Evolutionary conservation across 176 grass and related monocot species (phyloP).

Genomic region (Oryza punctata): DNA sequence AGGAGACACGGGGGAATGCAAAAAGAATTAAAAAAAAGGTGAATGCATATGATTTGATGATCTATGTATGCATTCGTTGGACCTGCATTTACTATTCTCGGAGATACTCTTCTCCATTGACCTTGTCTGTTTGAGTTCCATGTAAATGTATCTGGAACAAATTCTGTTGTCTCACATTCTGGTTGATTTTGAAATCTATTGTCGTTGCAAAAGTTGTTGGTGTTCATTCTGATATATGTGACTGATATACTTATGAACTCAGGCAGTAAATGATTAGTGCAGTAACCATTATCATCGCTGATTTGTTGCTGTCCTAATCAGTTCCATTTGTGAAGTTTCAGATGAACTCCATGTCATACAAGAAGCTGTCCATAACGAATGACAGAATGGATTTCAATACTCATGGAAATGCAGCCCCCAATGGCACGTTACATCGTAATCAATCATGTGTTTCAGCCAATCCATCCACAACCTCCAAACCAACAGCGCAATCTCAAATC

Average conservation of each 20-base stretch:
- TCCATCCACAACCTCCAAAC: conserved; percentile 31
- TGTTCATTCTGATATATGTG: background rate
- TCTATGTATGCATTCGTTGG: background rate
- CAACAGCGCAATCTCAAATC: conserved; percentile 17
- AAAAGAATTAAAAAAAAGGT: background rate
- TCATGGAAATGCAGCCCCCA: background rate
- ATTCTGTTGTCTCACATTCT: background rate
- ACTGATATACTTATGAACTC: background rate
- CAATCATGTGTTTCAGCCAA: conserved; percentile 34
- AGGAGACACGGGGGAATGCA: background rate
- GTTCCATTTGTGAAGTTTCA: conserved; percentile 34
- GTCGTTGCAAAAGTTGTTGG: too few relatives aligned
- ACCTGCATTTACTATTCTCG: background rate
- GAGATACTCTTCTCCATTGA: background rate
- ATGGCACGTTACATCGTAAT: conserved; percentile 35
- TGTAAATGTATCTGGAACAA: background rate
- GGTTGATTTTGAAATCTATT: background rate
- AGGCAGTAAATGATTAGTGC: background rate
- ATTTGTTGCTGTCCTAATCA: conserved; percentile 2
- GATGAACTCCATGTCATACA: conserved; percentile 59
- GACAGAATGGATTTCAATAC: conserved; percentile 41
- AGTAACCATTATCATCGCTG: background rate
- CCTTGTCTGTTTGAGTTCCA: background rate
- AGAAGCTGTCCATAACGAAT: conserved; percentile 38
- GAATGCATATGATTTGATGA: background rate